Percentiles rank a stretch among this genome's conserved stretches.
These are phyloP conservation scores for Marvania coccoides DNA, from an alignment of 139 green algal genomes.

Conservation along the genomic window DNA sequence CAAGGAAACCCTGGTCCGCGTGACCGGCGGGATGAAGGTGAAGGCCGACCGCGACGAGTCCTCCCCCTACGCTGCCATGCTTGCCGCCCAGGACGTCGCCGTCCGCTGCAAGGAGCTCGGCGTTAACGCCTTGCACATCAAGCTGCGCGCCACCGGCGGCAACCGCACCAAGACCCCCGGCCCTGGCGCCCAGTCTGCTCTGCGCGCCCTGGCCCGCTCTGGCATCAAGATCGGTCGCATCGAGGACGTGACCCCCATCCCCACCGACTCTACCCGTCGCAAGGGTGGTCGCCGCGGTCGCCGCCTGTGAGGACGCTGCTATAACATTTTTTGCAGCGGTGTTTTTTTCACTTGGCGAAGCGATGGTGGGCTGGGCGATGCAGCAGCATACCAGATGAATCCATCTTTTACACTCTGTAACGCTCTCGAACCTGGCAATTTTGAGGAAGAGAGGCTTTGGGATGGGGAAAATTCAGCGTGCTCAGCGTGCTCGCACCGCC, in stretches of 20 bases:
- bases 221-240: conserved; percentile 99
- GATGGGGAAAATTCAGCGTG: no score
- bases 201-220: conserved; percentile 93
- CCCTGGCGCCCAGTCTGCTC: conserved; percentile 92
- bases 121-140: conserved; percentile 98
- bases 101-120: conserved; percentile 96
- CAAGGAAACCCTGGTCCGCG: conserved; percentile 92
- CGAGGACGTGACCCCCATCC: conserved; percentile 99
- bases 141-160: conserved; percentile 95
- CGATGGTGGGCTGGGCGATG: no score
- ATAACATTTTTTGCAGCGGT: neutral
- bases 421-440: no score
- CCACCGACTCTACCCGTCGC: conserved; percentile 90
- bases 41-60: conserved; percentile 99
- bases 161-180: conserved; percentile 99
- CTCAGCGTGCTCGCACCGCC: no score
- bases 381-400: no score
- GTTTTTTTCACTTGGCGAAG: neutral
- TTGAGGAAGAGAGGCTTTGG: no score
- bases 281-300: conserved; percentile 97
- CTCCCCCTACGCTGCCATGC: conserved; percentile 98
- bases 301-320: conserved; percentile 58
- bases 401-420: no score
- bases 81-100: conserved; percentile 98
- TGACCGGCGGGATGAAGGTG: conserved; percentile 99